Evolutionary conservation across 257 asterid genomes (phyloP).

Genomic region (Petunia secreta): DNA sequence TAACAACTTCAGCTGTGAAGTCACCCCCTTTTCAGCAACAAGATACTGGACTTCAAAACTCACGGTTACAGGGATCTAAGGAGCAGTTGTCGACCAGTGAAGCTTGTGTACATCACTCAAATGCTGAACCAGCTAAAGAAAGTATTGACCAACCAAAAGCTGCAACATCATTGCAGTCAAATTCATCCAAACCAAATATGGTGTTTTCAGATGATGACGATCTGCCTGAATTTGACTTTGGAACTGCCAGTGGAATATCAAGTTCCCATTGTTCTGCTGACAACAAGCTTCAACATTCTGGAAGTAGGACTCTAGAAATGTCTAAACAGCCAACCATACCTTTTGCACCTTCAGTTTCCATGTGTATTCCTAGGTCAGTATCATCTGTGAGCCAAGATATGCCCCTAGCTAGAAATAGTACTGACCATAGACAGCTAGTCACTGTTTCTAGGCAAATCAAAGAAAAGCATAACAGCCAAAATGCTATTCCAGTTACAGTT

Average conservation of each 20-base stretch:
- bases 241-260: constrained; percentile 26
- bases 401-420: neutral
- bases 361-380: constrained; percentile 1
- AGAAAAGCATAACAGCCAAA: neutral
- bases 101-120: neutral
- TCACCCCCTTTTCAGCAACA: constrained; percentile 20
- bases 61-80: constrained; percentile 17
- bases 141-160: constrained; percentile 20
- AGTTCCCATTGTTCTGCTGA: neutral
- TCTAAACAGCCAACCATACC: constrained; percentile 4
- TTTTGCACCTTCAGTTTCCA: constrained; percentile 15
- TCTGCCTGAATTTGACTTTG: constrained; percentile 43
- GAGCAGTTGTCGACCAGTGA: constrained; percentile 12
- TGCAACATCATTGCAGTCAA: constrained; percentile 10
- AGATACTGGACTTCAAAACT: neutral
- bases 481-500: constrained; percentile 15
- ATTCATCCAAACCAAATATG: constrained; percentile 19
- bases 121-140: constrained; percentile 19
- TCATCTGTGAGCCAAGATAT: constrained; percentile 12
- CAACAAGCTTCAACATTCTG: constrained; percentile 12
- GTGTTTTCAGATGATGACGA: constrained; percentile 34
- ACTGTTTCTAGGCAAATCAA: neutral
- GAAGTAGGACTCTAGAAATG: constrained; percentile 6
- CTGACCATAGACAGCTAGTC: neutral
- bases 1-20: constrained; percentile 24